Base-by-base conservation (phyloP, 2,329 filamentous ascomycete genomes). In the Colletotrichum australisinense region DNA sequence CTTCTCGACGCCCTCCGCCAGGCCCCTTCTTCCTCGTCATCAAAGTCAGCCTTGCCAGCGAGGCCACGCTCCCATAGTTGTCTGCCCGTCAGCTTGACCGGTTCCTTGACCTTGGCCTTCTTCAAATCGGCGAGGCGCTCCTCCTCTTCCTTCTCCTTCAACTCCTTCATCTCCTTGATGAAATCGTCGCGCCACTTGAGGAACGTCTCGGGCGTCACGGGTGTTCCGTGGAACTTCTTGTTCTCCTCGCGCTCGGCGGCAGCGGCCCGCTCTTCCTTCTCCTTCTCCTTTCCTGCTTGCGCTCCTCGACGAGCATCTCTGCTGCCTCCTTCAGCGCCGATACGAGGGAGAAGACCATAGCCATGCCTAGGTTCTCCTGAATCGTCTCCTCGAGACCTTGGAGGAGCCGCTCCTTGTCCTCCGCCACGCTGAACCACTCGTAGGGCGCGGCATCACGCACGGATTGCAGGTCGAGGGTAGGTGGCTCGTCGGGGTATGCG, bases 291-390 rank as follows among this genome's bases (percentile, higher is more conserved):
- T 87, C 93, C 71, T 91, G 90, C 79, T 92, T 90, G 58, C 97
- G 92, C 75, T 95, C 91, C 19, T 88, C 84, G 76, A 98, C 91
- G 72, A 99, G 89, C 77, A 92, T 88, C 85, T 99, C 97, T n/a
- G 95, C 96, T 64, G 90, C 88, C 72, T 99, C 97, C 81, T 98
- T 98, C 73, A 99, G 85, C 0, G 93, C 91, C 16, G 93, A 94
- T 67, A 97, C 93, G 28, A 99, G 86, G 0, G 96, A 95, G 84
- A 98, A 99, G 1, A 99, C 86, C 97, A 99, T 99, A 68, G 95
- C 94, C 93, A 98, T 98, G 75, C 97, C 97, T 73, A 98, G 85
- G 77, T 95, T 98, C 83, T 99, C 97, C 81, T 97, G 92, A 46
- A 98, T 93, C 0, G 93, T 94, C 19, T 93, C 91, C 52, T 91